Conservation (phyloP, 176 grass and related monocot species). For the Dactylis glomerata region DNA sequence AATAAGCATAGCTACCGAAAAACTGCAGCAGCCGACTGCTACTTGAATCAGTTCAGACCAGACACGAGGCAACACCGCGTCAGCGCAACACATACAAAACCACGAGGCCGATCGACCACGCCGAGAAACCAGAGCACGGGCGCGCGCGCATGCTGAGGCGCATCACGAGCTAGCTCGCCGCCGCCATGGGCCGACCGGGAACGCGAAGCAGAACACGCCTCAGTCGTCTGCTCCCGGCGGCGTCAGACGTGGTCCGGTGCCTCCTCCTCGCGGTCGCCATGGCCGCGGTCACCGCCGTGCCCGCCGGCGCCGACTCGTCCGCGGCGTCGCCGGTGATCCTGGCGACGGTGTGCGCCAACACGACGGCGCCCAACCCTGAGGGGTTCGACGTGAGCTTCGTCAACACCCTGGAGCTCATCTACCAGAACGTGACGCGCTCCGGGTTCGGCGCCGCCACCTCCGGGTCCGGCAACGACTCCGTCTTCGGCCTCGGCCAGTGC, state of each 20-base stretch:
- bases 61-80: neutral
- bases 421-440: conserved; percentile 51
- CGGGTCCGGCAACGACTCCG: conserved; percentile 11
- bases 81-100: neutral
- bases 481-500: conserved; percentile 70
- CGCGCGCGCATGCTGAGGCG: neutral
- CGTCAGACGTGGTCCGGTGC: neutral
- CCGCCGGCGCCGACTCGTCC: neutral
- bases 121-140: neutral
- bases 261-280: neutral
- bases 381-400: conserved; percentile 71
- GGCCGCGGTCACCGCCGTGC: neutral
- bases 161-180: neutral
- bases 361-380: conserved; percentile 13
- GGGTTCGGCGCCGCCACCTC: conserved; percentile 54
- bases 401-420: conserved; percentile 53
- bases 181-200: neutral
- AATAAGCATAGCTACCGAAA: neutral
- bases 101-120: neutral
- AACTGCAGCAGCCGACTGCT: neutral
- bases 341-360: conserved; percentile 37
- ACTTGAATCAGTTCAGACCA: neutral
- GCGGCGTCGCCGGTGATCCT: conserved; percentile 35
- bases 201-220: neutral
- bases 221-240: neutral